Conservation (phyloP, 306 rosid genomes). For the Vigna unguiculata region DNA sequence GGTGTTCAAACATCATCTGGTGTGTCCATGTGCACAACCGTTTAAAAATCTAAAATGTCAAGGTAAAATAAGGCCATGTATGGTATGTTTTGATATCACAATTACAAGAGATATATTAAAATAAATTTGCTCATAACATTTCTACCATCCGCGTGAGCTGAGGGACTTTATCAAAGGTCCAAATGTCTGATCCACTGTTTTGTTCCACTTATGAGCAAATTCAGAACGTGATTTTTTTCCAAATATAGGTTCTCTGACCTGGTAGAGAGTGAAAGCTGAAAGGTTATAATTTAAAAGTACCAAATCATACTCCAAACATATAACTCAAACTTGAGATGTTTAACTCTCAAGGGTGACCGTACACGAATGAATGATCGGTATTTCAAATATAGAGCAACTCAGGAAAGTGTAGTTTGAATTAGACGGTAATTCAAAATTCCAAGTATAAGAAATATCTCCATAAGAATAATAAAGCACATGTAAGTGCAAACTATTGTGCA, state of each 20-base stretch:
- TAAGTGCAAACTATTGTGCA: not conserved
- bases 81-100: conserved; percentile 35
- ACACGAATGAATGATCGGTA: conserved; percentile 9
- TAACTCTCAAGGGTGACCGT: not conserved
- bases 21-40: conserved; percentile 3
- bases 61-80: conserved; percentile 27
- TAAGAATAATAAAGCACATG: not conserved
- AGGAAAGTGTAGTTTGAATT: conserved; percentile 11
- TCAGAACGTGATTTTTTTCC: conserved; percentile 73
- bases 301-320: not conserved
- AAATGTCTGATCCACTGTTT: conserved; percentile 74
- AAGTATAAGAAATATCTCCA: not conserved
- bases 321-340: not conserved
- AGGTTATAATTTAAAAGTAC: conserved; percentile 35
- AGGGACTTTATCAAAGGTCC: conserved; percentile 77
- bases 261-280: conserved; percentile 39
- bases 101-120: conserved; percentile 22
- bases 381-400: conserved; percentile 25
- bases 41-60: conserved; percentile 45
- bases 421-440: not conserved
- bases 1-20: not conserved
- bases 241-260: conserved; percentile 71
- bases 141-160: conserved; percentile 94
- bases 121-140: conserved; percentile 13
- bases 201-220: conserved; percentile 82